These are phyloP conservation scores for Cryphonectria parasitica DNA, from an alignment of 2,329 filamentous ascomycete genomes.

Conservation along the genomic window DNA sequence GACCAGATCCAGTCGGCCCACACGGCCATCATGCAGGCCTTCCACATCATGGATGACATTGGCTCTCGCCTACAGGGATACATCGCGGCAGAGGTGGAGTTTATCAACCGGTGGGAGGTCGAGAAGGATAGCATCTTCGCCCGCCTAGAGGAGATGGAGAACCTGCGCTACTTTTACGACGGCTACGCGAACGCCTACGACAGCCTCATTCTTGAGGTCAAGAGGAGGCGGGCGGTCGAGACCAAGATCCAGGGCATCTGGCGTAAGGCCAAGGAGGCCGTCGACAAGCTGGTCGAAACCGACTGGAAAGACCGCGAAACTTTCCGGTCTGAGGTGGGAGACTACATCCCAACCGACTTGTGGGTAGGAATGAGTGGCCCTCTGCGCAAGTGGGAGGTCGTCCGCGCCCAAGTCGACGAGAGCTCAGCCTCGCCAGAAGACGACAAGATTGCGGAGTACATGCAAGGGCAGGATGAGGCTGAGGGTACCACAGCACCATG, in stretches of 20 bases:
- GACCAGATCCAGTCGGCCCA: conserved; percentile 60
- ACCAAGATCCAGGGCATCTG: conserved; percentile 75
- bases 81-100: conserved; percentile 66
- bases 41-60: conserved; percentile 69
- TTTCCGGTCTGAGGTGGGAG: conserved; percentile 82
- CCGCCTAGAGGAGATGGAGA: conserved; percentile 76
- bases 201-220: conserved; percentile 80
- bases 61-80: conserved; percentile 68
- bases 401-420: conserved; percentile 37
- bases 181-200: conserved; percentile 85
- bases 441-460: not conserved
- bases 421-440: not conserved
- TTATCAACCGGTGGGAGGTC: conserved; percentile 70
- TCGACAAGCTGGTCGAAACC: conserved; percentile 74
- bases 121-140: conserved; percentile 71
- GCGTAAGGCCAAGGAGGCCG: conserved; percentile 74
- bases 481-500: conserved; percentile 14
- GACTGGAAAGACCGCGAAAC: conserved; percentile 75
- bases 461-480: conserved; percentile 22
- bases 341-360: conserved; percentile 84
- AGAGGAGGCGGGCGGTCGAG: conserved; percentile 73
- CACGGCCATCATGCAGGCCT: conserved; percentile 62
- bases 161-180: conserved; percentile 81
- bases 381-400: conserved; percentile 56
- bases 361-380: conserved; percentile 77